phyloP scores from a whole-genome alignment of 2,329 filamentous ascomycete genomes.

The Drechslera avenae region DNA sequence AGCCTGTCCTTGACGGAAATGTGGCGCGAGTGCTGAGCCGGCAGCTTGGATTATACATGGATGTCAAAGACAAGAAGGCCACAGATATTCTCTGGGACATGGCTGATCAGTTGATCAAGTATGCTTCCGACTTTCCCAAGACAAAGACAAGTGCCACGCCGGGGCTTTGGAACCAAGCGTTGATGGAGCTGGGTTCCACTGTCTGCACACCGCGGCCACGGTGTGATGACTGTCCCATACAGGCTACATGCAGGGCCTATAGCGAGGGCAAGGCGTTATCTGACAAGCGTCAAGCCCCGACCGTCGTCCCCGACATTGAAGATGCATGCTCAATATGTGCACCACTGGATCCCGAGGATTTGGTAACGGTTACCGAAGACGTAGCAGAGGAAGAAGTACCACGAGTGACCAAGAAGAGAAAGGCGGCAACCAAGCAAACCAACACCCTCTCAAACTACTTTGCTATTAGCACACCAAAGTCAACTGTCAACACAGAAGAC shows the following conservation, averaged over 20 bases:
- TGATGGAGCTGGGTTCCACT: constrained; percentile 70
- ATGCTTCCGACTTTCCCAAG: constrained; percentile 49
- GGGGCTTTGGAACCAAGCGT: constrained; percentile 66
- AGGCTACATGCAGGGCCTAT: constrained; percentile 39
- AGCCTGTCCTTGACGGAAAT: constrained; percentile 68
- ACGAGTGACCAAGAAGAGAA: constrained; percentile 31
- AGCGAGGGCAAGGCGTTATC: constrained; percentile 36
- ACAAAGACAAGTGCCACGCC: constrained; percentile 56
- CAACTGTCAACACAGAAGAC: constrained; percentile 15
- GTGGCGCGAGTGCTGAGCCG: constrained; percentile 65
- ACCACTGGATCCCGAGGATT: constrained; percentile 38
- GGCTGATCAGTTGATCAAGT: constrained; percentile 61
- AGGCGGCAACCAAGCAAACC: constrained; percentile 20
- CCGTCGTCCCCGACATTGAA: constrained; percentile 34
- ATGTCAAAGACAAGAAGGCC: constrained; percentile 62
- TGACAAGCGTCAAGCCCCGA: constrained; percentile 16
- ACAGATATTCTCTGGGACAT: constrained; percentile 64
- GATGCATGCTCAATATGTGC: constrained; percentile 40
- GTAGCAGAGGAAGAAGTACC: constrained; percentile 19
- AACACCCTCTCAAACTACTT: constrained; percentile 44
- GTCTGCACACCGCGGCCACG: constrained; percentile 65
- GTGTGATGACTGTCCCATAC: constrained; percentile 52
- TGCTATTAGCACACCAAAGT: constrained; percentile 22
- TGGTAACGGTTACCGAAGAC: constrained; percentile 27
- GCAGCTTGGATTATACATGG: constrained; percentile 62